These are phyloP conservation scores for Musa schizocarpa DNA, from an alignment of 176 grass and related monocot species.

Conservation along the genomic window DNA sequence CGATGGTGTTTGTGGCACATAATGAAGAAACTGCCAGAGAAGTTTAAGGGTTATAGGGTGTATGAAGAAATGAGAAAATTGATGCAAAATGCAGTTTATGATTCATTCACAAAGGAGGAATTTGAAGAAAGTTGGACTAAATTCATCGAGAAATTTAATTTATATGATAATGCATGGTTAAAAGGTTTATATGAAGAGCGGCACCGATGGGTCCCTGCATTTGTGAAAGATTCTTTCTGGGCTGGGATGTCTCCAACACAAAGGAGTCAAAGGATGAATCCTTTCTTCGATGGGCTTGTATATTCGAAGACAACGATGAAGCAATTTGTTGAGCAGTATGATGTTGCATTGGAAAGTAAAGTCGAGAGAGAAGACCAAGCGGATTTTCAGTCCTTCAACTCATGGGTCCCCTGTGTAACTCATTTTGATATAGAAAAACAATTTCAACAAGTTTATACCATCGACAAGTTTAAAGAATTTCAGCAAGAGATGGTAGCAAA, in stretches of 20 bases:
- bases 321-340: slow-evolving; percentile 22
- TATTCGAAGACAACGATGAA: slow-evolving; percentile 6
- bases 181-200: slow-evolving; percentile 12
- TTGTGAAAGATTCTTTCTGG: slow-evolving; percentile 19
- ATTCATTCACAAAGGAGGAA: slow-evolving; percentile 8
- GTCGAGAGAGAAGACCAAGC: slow-evolving; percentile 17
- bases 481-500: slow-evolving; percentile 16
- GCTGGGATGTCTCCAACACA: slow-evolving; percentile 17
- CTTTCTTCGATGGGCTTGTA: slow-evolving; percentile 15
- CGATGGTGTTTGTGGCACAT: slow-evolving; percentile 22
- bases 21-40: slow-evolving; percentile 14
- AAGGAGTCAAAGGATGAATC: slow-evolving; percentile 7
- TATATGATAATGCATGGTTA: slow-evolving; percentile 19
- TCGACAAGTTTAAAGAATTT: slow-evolving; percentile 16
- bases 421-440: slow-evolving; percentile 20
- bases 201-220: slow-evolving; percentile 3
- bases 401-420: background rate
- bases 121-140: slow-evolving; percentile 12
- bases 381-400: slow-evolving; percentile 10
- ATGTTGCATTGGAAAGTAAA: slow-evolving; percentile 13
- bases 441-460: slow-evolving; percentile 12
- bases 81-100: slow-evolving; percentile 17
- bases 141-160: slow-evolving; percentile 6
- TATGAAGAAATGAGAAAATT: slow-evolving; percentile 8
- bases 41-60: background rate